These are phyloP conservation scores for Dryadomyces quercus-mongolicae DNA, from an alignment of 2,329 filamentous ascomycete species.

Conservation along the genomic window DNA sequence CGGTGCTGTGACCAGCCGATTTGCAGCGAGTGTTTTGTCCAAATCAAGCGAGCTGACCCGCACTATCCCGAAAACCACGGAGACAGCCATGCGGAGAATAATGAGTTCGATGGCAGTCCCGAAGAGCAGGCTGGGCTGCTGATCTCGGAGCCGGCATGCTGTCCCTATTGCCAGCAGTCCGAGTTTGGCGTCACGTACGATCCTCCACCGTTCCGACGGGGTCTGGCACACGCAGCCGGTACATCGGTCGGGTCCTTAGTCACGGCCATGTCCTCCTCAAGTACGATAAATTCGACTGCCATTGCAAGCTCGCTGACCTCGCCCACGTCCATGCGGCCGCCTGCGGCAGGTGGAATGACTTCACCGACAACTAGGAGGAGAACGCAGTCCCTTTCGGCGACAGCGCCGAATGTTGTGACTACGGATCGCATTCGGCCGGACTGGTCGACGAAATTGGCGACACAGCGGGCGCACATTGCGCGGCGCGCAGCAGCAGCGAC, in stretches of 20 bases:
- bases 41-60: conserved; percentile 90
- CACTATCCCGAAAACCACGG: conserved; percentile 71
- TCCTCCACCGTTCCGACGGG: conserved; percentile 75
- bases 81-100: conserved; percentile 20
- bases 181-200: conserved; percentile 97
- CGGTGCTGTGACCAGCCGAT: conserved; percentile 93
- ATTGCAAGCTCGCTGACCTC: conserved; percentile 24
- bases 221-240: conserved; percentile 43
- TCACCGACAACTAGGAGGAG: conserved; percentile 24
- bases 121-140: conserved; percentile 51
- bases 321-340: background rate
- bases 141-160: conserved; percentile 82
- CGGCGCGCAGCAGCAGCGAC: conserved; percentile 85
- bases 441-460: conserved; percentile 80
- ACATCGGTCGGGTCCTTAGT: conserved; percentile 28
- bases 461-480: conserved; percentile 74
- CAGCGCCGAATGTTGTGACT: conserved; percentile 74
- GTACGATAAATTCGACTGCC: conserved; percentile 55
- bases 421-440: conserved; percentile 89
- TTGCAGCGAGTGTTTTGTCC: conserved; percentile 97
- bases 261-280: conserved; percentile 77
- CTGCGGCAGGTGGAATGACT: conserved; percentile 5
- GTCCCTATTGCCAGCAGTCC: conserved; percentile 87
- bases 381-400: conserved; percentile 61
- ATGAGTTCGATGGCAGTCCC: conserved; percentile 12